Evolutionary conservation across 2,329 filamentous ascomycete genomes (phyloP).

Genomic region (Paracorniculantispora psalliotae): DNA sequence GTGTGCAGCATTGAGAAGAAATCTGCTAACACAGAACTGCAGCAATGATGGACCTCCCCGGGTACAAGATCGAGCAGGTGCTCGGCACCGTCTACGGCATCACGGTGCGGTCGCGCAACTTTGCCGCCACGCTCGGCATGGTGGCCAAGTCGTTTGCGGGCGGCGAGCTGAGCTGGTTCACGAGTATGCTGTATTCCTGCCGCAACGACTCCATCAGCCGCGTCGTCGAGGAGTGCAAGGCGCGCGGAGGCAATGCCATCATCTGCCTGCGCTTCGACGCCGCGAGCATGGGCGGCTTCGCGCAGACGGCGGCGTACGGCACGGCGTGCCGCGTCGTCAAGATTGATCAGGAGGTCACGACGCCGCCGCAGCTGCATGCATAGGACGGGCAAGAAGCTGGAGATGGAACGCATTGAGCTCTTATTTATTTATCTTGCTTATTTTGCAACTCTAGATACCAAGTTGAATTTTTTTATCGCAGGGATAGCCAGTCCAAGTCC

Average conservation of each 20-base stretch:
- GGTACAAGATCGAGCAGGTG: slow-evolving; percentile 52
- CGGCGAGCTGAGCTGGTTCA: slow-evolving; percentile 56
- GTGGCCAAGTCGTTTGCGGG: slow-evolving; percentile 52
- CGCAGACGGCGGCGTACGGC: slow-evolving; percentile 56
- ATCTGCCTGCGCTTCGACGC: slow-evolving; percentile 56
- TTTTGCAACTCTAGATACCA: not conserved
- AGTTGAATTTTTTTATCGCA: not conserved
- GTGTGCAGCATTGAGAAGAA: not conserved
- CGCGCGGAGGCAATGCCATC: slow-evolving; percentile 54
- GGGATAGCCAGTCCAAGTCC: too few species aligned
- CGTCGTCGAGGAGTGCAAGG: slow-evolving; percentile 51
- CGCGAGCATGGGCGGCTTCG: slow-evolving; percentile 49
- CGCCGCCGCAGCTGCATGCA: slow-evolving; percentile 22
- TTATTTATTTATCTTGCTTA: too few species aligned
- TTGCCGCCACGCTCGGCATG: slow-evolving; percentile 51
- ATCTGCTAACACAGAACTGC: not conserved
- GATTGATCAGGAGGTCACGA: slow-evolving; percentile 33
- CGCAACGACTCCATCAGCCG: slow-evolving; percentile 55
- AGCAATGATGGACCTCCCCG: slow-evolving; percentile 59
- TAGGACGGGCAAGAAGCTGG: not conserved
- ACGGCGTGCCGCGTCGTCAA: slow-evolving; percentile 55
- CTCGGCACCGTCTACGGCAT: slow-evolving; percentile 56
- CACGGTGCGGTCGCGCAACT: slow-evolving; percentile 54
- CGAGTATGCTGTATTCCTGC: slow-evolving; percentile 53
- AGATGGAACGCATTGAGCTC: too few species aligned